phyloP scores from a whole-genome alignment of 257 asterid species.

The Lycium ferocissimum region DNA sequence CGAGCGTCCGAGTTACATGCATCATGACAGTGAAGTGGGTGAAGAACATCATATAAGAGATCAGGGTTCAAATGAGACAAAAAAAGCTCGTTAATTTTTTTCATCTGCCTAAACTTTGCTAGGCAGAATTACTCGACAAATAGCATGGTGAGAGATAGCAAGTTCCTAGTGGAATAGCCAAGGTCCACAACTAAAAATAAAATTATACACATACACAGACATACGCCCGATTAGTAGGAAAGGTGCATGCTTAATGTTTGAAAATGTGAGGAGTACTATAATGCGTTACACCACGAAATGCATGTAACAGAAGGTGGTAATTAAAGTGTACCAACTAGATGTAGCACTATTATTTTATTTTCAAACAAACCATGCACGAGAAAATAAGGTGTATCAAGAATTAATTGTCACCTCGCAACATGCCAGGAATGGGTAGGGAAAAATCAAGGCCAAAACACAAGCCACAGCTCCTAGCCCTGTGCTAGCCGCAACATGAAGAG shows the following conservation, averaged over 20 bases:
- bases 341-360: conserved; percentile 16
- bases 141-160: background rate
- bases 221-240: conserved; percentile 2
- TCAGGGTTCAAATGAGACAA: background rate
- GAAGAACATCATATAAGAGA: background rate
- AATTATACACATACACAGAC: background rate
- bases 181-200: background rate
- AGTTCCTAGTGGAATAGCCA: background rate
- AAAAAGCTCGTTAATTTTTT: background rate
- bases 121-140: background rate
- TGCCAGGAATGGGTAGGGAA: conserved; percentile 76
- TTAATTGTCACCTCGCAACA: conserved; percentile 57
- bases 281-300: conserved; percentile 29
- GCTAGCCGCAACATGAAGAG: conserved; percentile 73
- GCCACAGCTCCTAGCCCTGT: conserved; percentile 75
- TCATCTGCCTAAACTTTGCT: accelerated
- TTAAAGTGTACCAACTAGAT: conserved; percentile 30
- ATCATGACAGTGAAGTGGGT: background rate
- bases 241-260: conserved; percentile 8
- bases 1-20: background rate
- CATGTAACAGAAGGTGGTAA: conserved; percentile 21
- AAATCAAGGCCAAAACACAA: conserved; percentile 65
- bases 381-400: background rate
- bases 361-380: conserved; percentile 20
- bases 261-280: background rate